Evolutionary conservation across 176 grass and related monocot species (phyloP), one percentile per base, ranked within the genome.

Genomic region (Zea mays): DNA sequence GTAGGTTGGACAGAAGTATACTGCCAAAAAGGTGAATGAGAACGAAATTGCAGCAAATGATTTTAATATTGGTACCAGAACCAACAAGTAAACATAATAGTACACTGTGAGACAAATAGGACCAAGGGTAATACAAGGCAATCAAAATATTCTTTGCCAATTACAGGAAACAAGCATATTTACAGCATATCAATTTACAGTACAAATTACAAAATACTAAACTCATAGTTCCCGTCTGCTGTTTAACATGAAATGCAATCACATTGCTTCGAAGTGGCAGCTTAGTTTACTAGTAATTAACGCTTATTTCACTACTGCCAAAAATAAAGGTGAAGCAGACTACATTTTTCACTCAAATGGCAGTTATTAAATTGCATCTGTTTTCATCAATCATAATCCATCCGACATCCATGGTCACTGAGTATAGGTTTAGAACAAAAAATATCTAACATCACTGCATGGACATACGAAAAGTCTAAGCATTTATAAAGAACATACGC

Each of bases 1-100:
- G 85, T 71, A 98, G 71, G 67, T 83, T 85, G 55, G 95, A 94
- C 63, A 98, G 87, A 86, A 98, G 89, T 85, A 90, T 82, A 80
- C 91, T 98, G 91, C 83, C 66, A 79, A 79, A 50, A 48, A 13
- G 62, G 21, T 63, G 13, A 83, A 71, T 67, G 35, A 62, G 73
- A 60, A 33, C 17, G 41, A 65, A 16, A 71, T 21, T 60, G 5
- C 16, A 48, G 45, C 39, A 87, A 79, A 46, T 79, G 5, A 59
- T 19, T 71, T 70, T 27, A 49, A 71, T 3, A 42, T 54, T 48
- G 50, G 21, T 50, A 69, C 14, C 69, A 68, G 76, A 78, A 51
- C 6, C 17, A 5, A 21, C 15, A n/a, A 73, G 11, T 46, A 71
- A 71, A 89, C 10, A 59, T 27, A 27, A 1, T 27, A 27, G 1